Evolutionary conservation across 2,329 filamentous ascomycete genomes (phyloP).

Genomic region (Colletotrichum incanum): DNA sequence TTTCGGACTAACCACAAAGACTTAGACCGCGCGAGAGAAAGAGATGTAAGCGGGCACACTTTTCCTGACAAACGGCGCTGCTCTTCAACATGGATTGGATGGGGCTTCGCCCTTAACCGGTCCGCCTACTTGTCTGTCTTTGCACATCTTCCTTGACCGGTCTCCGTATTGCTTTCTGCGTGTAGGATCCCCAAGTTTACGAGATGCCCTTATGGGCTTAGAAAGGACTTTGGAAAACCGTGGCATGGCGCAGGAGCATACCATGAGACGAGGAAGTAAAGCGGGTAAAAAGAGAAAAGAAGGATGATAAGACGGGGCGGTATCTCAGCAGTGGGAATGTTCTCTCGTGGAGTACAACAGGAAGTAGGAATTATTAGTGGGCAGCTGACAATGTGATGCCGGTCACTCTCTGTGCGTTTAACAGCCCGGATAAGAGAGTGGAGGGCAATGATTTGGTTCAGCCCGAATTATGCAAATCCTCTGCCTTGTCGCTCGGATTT

Average conservation of each 20-base stretch:
- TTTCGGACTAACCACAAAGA: background rate
- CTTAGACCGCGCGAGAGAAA: too few relatives aligned
- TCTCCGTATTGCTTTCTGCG: background rate
- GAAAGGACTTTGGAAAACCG: background rate
- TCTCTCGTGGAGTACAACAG: background rate
- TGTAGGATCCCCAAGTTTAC: too few relatives aligned
- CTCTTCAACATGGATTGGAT: background rate
- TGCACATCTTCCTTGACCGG: background rate
- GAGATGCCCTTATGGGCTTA: background rate
- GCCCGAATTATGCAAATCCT: background rate
- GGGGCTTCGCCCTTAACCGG: background rate
- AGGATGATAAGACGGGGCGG: background rate
- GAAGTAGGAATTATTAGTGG: background rate
- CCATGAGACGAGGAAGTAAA: background rate
- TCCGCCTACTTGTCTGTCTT: too few relatives aligned
- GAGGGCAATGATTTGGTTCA: background rate
- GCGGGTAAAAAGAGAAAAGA: background rate
- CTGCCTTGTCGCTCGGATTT: background rate
- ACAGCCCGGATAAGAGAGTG: slow-evolving; percentile 7
- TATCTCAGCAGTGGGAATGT: background rate
- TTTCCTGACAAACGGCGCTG: too few relatives aligned
- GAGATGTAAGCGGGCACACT: background rate
- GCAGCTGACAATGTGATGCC: background rate
- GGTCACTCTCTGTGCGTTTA: background rate
- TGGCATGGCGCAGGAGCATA: background rate